phyloP scores from a whole-genome alignment of 345 rosid species.

The Pseudoturritis turrita region DNA sequence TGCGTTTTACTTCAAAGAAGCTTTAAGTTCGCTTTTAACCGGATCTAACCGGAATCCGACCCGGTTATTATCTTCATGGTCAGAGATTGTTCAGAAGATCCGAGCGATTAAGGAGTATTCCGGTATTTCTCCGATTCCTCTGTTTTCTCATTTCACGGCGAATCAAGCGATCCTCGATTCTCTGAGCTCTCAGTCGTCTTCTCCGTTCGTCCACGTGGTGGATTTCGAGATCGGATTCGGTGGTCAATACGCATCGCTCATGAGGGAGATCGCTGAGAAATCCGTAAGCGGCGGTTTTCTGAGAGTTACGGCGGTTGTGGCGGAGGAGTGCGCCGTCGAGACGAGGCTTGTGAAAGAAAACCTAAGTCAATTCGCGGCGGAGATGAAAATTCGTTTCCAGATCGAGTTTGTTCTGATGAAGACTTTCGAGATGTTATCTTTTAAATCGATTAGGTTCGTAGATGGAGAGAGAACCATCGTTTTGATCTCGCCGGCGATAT shows the following conservation, averaged over 20 bases:
- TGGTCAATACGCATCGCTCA: slow-evolving; percentile 84
- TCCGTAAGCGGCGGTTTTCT: slow-evolving; percentile 42
- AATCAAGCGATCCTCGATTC: slow-evolving; percentile 87
- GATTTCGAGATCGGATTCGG: slow-evolving; percentile 96
- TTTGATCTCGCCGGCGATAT: slow-evolving; percentile 55
- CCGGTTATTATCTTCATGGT: slow-evolving; percentile 49
- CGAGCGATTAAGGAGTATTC: slow-evolving; percentile 67
- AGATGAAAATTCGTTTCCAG: slow-evolving; percentile 63
- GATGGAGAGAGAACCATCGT: slow-evolving; percentile 70
- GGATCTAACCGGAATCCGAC: slow-evolving; percentile 38
- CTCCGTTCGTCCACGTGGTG: slow-evolving; percentile 65
- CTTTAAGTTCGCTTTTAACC: slow-evolving; percentile 53
- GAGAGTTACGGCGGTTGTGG: slow-evolving; percentile 74
- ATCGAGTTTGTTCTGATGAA: slow-evolving; percentile 67
- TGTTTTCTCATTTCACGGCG: slow-evolving; percentile 82
- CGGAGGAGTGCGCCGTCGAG: slow-evolving; percentile 65
- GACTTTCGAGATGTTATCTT: slow-evolving; percentile 65
- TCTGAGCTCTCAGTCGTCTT: slow-evolving; percentile 39
- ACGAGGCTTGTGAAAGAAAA: slow-evolving; percentile 71
- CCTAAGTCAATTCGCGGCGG: slow-evolving; percentile 71
- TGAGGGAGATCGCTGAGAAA: slow-evolving; percentile 72
- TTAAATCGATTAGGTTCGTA: slow-evolving; percentile 61
- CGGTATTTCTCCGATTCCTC: slow-evolving; percentile 78
- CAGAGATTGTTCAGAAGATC: slow-evolving; percentile 70
- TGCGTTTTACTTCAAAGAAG: slow-evolving; percentile 88